Conservation (phyloP, 1,284 basidiomycete genomes). For the Moesziomyces antarcticus region DNA sequence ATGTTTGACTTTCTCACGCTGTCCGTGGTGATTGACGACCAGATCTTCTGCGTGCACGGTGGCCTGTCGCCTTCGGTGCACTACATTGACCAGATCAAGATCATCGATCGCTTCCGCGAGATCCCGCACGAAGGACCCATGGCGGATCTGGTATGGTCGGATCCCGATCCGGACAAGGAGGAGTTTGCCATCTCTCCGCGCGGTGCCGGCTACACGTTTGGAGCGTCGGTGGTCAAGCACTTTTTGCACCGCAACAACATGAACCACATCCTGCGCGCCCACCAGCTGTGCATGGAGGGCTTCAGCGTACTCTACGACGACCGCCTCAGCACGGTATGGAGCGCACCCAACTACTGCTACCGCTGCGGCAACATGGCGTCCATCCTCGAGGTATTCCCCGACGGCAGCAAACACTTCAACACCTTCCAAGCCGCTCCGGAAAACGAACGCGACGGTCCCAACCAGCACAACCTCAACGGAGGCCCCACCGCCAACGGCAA, state of each 20-base stretch:
- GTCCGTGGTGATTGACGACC: conserved; percentile 97
- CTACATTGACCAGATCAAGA: conserved; percentile 99
- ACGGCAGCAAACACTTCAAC: conserved; percentile 90
- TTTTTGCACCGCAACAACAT: conserved; percentile 90
- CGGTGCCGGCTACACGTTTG: conserved; percentile 98
- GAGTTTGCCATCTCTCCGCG: conserved; percentile 98
- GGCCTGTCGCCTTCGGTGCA: conserved; percentile 97
- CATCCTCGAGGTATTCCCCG: conserved; percentile 94
- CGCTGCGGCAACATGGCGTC: conserved; percentile 97
- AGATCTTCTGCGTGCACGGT: conserved; percentile 98
- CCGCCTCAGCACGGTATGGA: conserved; percentile 96
- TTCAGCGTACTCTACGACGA: conserved; percentile 94
- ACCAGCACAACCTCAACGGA: conserved; percentile 47
- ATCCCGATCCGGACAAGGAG: conserved; percentile 98
- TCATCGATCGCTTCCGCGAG: conserved; percentile 98
- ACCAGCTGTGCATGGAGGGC: conserved; percentile 99
- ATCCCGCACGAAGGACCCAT: conserved; percentile 99
- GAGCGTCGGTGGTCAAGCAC: conserved; percentile 97
- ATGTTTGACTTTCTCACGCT: conserved; percentile 99
- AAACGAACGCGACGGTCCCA: conserved; percentile 76
- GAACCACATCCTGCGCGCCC: conserved; percentile 96
- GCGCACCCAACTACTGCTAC: conserved; percentile 97
- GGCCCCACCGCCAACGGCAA: conserved; percentile 35
- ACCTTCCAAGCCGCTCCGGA: conserved; percentile 99
- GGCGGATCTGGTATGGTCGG: conserved; percentile 99